Base-by-base conservation (phyloP, 1,284 basidiomycete genomes). In the Chalciporus sp. region DNA sequence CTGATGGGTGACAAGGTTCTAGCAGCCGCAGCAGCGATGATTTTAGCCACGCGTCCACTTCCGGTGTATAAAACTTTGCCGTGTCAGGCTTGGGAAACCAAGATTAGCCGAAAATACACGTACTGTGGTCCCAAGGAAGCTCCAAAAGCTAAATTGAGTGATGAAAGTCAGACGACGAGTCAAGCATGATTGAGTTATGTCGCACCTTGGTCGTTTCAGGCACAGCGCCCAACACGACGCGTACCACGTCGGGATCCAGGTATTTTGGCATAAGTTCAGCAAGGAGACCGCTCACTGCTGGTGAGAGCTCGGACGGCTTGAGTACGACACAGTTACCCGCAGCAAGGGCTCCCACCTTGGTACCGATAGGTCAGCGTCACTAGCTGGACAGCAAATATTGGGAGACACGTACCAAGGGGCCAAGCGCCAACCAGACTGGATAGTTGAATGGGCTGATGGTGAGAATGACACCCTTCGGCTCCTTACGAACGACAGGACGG, bases 61-160 rank as follows among this genome's bases (percentile, higher is more conserved):
- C 89, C 88, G 79, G 64, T 60, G 48, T 60, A 60, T 40, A 88
- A 61, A 57, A 88, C 84, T 87, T 23, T 7, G 23, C 11, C 23
- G 28, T 10, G 39, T 56, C 29, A 60, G 42, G 14, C 16, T 5
- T 16, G 26, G 11, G 11, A 11, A 3, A 27, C n/a, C 0, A 5
- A 3, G 12, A 31, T 8, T 31, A 35, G 31, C 51, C 7, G n/a
- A 40, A 44, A 49, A 47, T 44, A 48, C 41, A 77, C 84, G 66
- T 61, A 93, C 92, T 88, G 61, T 94, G 92, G 60, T 90, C 94
- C 92, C 93, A 97, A 50, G 80, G 83, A 37, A 92, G 77, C 62
- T 93, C 88, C 10, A 97, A 77, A 6, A 95, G 69, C 77, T 88
- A 59, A 35, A 35, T 14, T 17, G 39, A 11, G 4, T 12, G 3